These are phyloP conservation scores for Penicillium soppii DNA, from an alignment of 495 filamentous ascomycete species.

Conservation along the genomic window DNA sequence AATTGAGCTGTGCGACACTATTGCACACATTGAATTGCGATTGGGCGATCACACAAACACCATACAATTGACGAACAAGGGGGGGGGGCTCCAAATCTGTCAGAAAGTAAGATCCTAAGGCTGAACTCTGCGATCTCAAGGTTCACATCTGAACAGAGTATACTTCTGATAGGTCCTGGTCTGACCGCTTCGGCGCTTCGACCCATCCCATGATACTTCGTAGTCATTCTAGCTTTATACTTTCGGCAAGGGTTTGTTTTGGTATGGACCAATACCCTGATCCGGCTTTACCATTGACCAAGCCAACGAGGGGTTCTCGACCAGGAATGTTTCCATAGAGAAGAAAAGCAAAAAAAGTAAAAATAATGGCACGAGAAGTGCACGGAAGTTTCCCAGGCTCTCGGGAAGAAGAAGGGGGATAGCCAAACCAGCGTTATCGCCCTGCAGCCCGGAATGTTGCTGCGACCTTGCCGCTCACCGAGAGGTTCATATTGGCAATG, in stretches of 20 bases:
- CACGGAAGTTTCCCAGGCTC: slow-evolving; percentile 11
- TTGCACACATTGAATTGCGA: neutral
- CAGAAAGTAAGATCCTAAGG: slow-evolving; percentile 19
- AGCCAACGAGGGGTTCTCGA: neutral
- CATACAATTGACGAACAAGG: neutral
- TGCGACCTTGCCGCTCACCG: slow-evolving; percentile 18
- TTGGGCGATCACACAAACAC: neutral
- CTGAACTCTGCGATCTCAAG: slow-evolving; percentile 18
- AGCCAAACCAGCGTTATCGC: slow-evolving; percentile 24
- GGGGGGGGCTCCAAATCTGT: slow-evolving; percentile 2
- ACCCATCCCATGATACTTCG: neutral
- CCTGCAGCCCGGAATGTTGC: slow-evolving; percentile 21
- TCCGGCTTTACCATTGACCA: neutral
- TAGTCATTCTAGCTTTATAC: neutral
- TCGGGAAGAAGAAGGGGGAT: slow-evolving; percentile 11
- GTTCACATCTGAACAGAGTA: neutral
- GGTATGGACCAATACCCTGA: neutral
- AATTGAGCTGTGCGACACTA: no score
- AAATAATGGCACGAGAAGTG: slow-evolving; percentile 13
- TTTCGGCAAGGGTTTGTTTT: no score
- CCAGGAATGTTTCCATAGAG: neutral
- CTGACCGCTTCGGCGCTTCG: slow-evolving; percentile 18
- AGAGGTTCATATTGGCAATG: slow-evolving; percentile 5
- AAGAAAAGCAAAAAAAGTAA: neutral
- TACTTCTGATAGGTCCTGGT: slow-evolving; percentile 7